Conservation (phyloP, 2,329 filamentous ascomycete genomes). For the Escovopsis sp. region DNA sequence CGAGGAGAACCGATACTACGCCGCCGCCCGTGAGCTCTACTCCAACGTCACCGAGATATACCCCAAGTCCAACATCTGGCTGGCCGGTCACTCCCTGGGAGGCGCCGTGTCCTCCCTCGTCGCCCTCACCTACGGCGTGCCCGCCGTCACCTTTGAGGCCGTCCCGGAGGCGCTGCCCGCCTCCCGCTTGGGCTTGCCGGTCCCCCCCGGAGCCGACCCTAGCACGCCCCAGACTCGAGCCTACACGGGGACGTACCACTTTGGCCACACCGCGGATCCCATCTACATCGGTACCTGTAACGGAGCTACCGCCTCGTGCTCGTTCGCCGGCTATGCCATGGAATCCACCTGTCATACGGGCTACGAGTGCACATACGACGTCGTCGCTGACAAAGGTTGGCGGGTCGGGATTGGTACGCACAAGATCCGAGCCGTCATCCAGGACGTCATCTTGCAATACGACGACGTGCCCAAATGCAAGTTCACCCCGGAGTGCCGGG, state of each 20-base stretch:
- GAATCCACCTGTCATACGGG: constrained; percentile 89
- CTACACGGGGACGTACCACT: constrained; percentile 71
- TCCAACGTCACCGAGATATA: constrained; percentile 85
- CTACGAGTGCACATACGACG: constrained; percentile 79
- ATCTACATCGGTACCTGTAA: constrained; percentile 92
- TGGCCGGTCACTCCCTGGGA: constrained; percentile 84
- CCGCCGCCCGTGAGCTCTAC: constrained; percentile 76
- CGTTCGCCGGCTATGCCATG: constrained; percentile 83
- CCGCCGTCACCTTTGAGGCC: constrained; percentile 85
- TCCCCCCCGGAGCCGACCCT: constrained; percentile 64
- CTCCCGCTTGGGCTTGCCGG: constrained; percentile 67
- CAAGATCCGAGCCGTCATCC: constrained; percentile 77
- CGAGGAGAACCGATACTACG: constrained; percentile 83
- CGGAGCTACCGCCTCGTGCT: constrained; percentile 75
- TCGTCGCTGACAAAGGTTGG: constrained; percentile 83
- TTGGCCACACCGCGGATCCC: constrained; percentile 91
- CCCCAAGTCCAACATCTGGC: constrained; percentile 71
- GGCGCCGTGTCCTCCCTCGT: constrained; percentile 80
- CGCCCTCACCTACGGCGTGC: constrained; percentile 79
- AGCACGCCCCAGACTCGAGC: constrained; percentile 54
- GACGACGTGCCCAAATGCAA: constrained; percentile 65
- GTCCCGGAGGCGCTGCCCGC: constrained; percentile 84
- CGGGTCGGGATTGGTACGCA: constrained; percentile 83
- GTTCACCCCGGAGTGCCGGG: constrained; percentile 64
- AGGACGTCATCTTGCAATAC: constrained; percentile 74